Percentiles rank a stretch among this genome's conserved stretches.
These are phyloP conservation scores for Citrullus mucosospermus DNA, from an alignment of 306 rosid genomes.

Conservation along the genomic window DNA sequence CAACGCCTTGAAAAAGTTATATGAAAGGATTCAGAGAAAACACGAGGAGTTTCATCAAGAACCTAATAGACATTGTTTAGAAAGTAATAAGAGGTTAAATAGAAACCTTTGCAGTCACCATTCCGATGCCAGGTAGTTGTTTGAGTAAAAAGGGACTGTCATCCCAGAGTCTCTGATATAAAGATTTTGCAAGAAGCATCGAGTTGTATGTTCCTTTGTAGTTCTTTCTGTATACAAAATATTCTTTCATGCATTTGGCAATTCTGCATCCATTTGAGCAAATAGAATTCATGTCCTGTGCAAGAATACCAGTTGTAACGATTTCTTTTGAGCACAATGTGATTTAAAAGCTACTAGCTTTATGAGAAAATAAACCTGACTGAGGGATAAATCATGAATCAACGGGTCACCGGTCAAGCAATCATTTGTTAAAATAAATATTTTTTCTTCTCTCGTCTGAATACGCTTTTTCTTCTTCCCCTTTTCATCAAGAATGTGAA, in stretches of 20 bases:
- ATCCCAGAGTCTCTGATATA: constrained; percentile 92
- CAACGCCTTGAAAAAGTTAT: constrained; percentile 51
- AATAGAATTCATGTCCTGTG: constrained; percentile 76
- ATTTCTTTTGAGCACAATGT: constrained; percentile 3
- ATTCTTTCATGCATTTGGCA: constrained; percentile 91
- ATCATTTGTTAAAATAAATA: constrained; percentile 76
- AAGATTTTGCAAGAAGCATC: constrained; percentile 70
- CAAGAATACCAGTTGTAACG: constrained; percentile 18
- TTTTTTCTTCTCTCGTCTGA: constrained; percentile 89
- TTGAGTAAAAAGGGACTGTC: constrained; percentile 82
- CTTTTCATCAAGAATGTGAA: constrained; percentile 59
- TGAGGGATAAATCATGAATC: constrained; percentile 68
- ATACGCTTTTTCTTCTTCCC: constrained; percentile 85
- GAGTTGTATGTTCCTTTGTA: constrained; percentile 68
- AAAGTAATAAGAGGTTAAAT: constrained; percentile 12
- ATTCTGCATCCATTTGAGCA: constrained; percentile 93
- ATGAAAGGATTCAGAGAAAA: constrained; percentile 7
- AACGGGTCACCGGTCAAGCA: constrained; percentile 96
- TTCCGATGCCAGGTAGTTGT: constrained; percentile 95
- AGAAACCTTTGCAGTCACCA: constrained; percentile 90
- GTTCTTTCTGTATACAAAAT: constrained; percentile 63
- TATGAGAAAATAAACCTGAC: constrained; percentile 48
- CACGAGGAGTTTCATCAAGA: neutral
- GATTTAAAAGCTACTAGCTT: constrained; percentile 13
- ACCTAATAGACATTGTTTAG: neutral